phyloP scores from a whole-genome alignment of 306 rosid species.

The Benincasa hispida region DNA sequence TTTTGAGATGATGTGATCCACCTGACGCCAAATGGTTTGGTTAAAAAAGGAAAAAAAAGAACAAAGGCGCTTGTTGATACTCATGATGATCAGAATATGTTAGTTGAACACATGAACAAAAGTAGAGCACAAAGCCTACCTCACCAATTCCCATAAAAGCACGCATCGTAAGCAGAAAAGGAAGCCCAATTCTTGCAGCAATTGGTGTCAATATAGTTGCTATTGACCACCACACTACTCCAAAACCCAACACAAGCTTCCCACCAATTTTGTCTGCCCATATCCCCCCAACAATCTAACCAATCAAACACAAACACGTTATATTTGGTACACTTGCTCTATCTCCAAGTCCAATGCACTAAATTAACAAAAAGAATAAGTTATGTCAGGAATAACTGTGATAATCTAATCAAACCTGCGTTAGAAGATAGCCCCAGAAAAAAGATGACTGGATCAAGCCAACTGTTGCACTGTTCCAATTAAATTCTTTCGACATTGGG shows the following conservation, averaged over 20 bases:
- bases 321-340: constrained; percentile 1
- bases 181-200: constrained; percentile 82
- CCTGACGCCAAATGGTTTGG: neutral
- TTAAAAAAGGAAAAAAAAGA: neutral
- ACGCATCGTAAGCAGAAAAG: constrained; percentile 71
- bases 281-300: constrained; percentile 83
- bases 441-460: constrained; percentile 93
- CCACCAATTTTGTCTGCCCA: constrained; percentile 99
- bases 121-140: constrained; percentile 40
- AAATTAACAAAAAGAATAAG: neutral
- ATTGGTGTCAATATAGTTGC: constrained; percentile 86
- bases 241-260: constrained; percentile 80
- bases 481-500: constrained; percentile 84
- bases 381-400: neutral
- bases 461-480: constrained; percentile 91
- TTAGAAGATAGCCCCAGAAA: constrained; percentile 95
- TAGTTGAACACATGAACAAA: constrained; percentile 7
- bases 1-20: neutral
- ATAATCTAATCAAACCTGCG: constrained; percentile 51
- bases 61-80: neutral
- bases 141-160: constrained; percentile 96
- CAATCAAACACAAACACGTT: constrained; percentile 7
- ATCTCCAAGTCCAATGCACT: neutral
- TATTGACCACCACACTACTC: constrained; percentile 94
- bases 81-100: neutral